Conservation (phyloP, 2,329 filamentous ascomycete species). For the Penicillium psychrosexuale region DNA sequence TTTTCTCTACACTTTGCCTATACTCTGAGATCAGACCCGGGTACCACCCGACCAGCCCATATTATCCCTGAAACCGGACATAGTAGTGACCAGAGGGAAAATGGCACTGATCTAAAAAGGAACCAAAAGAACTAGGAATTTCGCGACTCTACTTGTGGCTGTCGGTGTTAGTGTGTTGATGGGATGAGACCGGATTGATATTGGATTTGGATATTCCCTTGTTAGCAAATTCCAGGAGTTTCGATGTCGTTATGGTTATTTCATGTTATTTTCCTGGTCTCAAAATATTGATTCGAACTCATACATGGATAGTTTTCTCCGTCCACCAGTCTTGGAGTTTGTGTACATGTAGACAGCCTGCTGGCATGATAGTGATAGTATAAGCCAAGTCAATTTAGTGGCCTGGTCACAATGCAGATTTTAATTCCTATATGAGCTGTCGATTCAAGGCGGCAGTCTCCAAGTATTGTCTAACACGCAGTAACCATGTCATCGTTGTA, state of each 20-base stretch:
- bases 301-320: not conserved
- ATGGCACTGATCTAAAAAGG: slow-evolving; percentile 1
- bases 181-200: slow-evolving; percentile 3
- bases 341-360: not conserved
- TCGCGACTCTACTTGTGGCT: not conserved
- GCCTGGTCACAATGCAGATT: not conserved
- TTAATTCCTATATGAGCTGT: not conserved
- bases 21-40: slow-evolving; percentile 1
- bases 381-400: not conserved
- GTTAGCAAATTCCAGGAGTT: slow-evolving; percentile 6
- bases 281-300: not conserved
- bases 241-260: slow-evolving; percentile 11
- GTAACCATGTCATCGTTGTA: not conserved
- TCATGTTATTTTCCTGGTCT: slow-evolving; percentile 5
- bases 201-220: slow-evolving; percentile 10
- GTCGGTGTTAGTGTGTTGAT: slow-evolving; percentile 1
- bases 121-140: not conserved
- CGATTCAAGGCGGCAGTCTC: not conserved
- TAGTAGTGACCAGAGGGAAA: not conserved
- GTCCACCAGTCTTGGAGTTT: not conserved
- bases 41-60: not conserved
- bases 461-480: not conserved
- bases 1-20: not conserved
- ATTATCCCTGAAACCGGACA: not conserved
- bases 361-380: not conserved